Evolutionary conservation across 192 early-diverging fungal species (phyloP).

Genomic region (Chytriomyces sp.): DNA sequence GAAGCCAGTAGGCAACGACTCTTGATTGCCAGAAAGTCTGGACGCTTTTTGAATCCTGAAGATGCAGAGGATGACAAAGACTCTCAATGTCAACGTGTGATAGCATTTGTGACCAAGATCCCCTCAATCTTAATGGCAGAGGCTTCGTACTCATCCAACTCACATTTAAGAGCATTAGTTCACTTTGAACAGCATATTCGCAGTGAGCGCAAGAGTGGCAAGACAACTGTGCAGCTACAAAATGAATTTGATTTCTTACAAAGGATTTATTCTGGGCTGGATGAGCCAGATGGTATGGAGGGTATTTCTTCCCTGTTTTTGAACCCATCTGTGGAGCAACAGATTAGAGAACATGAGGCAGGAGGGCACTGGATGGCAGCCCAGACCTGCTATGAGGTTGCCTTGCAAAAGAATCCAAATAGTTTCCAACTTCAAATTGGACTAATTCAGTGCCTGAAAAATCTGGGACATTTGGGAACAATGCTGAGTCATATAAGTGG

Average conservation of each 20-base stretch:
- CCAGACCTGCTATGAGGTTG: slow-evolving; percentile 65
- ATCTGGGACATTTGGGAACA: slow-evolving; percentile 68
- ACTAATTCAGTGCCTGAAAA: slow-evolving; percentile 68
- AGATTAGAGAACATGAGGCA: slow-evolving; percentile 65
- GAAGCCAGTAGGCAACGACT: slow-evolving; percentile 32
- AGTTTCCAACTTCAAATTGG: slow-evolving; percentile 56
- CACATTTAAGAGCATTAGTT: slow-evolving; percentile 68
- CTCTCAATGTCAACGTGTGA: slow-evolving; percentile 32
- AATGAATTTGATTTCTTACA: slow-evolving; percentile 57
- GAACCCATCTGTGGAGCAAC: slow-evolving; percentile 60
- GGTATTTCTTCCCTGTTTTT: slow-evolving; percentile 59
- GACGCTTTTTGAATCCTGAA: slow-evolving; percentile 27
- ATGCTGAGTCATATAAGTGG: slow-evolving; percentile 56
- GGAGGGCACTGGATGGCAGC: slow-evolving; percentile 68
- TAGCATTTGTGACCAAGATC: slow-evolving; percentile 58
- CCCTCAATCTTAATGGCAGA: slow-evolving; percentile 65
- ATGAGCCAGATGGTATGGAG: slow-evolving; percentile 72
- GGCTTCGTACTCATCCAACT: slow-evolving; percentile 60
- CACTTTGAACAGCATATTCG: slow-evolving; percentile 73
- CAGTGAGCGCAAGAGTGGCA: slow-evolving; percentile 18
- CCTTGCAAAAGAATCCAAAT: slow-evolving; percentile 47
- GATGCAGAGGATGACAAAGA: slow-evolving; percentile 40
- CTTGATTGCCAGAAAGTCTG: slow-evolving; percentile 15
- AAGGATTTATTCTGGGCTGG: slow-evolving; percentile 64
- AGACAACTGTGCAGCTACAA: slow-evolving; percentile 34